Evolutionary conservation across 2,329 filamentous ascomycete species (phyloP).

Genomic region (Fusarium decemcellulare): DNA sequence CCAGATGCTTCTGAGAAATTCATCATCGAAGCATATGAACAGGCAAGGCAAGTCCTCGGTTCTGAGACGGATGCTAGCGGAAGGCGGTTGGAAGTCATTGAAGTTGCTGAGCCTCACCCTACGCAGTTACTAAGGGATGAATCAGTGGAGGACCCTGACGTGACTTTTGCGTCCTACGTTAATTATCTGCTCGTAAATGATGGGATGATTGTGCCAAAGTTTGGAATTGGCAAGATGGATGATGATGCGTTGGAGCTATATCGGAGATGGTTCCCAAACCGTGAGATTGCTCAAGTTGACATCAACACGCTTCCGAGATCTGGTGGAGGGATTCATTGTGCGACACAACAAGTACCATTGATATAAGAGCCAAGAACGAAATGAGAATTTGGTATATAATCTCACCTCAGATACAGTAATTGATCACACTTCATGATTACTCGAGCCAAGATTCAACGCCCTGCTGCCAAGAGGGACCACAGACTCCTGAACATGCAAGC

Average conservation of each 20-base stretch:
- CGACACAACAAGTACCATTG: constrained; percentile 46
- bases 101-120: constrained; percentile 44
- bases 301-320: constrained; percentile 23
- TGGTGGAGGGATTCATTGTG: constrained; percentile 48
- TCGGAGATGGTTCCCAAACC: constrained; percentile 15
- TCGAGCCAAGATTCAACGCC: no score
- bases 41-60: constrained; percentile 38
- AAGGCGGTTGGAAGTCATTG: constrained; percentile 38
- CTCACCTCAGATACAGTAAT: not conserved
- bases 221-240: constrained; percentile 44
- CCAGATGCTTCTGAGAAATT: constrained; percentile 5
- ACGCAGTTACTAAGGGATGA: not conserved
- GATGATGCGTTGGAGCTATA: constrained; percentile 37
- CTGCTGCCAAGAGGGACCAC: no score
- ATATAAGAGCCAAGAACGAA: not conserved
- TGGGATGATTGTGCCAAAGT: constrained; percentile 47
- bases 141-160: not conserved
- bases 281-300: constrained; percentile 34
- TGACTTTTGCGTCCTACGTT: constrained; percentile 35
- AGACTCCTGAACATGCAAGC: no score
- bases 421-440: not conserved
- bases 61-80: constrained; percentile 39
- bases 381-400: not conserved
- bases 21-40: constrained; percentile 39
- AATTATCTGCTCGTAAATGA: constrained; percentile 49